phyloP scores from a whole-genome alignment of 2,329 filamentous ascomycete species.

The Fusarium humuli region DNA sequence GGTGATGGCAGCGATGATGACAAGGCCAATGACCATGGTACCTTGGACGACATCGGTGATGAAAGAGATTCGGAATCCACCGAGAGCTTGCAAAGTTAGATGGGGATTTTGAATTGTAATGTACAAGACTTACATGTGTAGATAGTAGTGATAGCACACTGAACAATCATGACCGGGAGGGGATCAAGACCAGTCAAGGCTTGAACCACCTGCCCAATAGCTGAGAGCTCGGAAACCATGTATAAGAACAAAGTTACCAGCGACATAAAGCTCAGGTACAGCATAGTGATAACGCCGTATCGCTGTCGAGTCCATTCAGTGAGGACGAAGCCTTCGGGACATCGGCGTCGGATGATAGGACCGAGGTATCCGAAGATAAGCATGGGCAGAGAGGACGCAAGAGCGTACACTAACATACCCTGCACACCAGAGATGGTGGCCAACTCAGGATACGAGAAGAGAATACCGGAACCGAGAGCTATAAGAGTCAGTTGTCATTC shows the following conservation, averaged over 20 bases:
- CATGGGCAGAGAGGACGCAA: slow-evolving; percentile 78
- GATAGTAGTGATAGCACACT: slow-evolving; percentile 81
- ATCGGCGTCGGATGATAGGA: slow-evolving; percentile 81
- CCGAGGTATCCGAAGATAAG: slow-evolving; percentile 80
- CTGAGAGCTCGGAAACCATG: slow-evolving; percentile 87
- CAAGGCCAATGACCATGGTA: slow-evolving; percentile 78
- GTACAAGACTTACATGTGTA: slow-evolving; percentile 74
- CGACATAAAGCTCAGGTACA: slow-evolving; percentile 82
- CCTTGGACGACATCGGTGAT: slow-evolving; percentile 86
- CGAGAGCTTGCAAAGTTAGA: slow-evolving; percentile 67
- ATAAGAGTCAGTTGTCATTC: slow-evolving; percentile 57
- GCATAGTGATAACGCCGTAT: slow-evolving; percentile 75
- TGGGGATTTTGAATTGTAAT: not conserved
- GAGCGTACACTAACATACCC: slow-evolving; percentile 80
- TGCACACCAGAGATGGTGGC: slow-evolving; percentile 83
- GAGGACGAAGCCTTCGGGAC: slow-evolving; percentile 84
- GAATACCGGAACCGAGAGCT: slow-evolving; percentile 86
- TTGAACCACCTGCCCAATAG: slow-evolving; percentile 81
- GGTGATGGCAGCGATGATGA: slow-evolving; percentile 81
- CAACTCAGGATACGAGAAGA: slow-evolving; percentile 85
- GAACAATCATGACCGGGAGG: slow-evolving; percentile 80
- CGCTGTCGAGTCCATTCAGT: slow-evolving; percentile 87
- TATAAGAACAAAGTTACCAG: slow-evolving; percentile 86
- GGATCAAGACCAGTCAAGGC: slow-evolving; percentile 80
- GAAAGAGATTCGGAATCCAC: slow-evolving; percentile 87